Evolutionary conservation across 805 yeast genomes (phyloP).

Genomic region (Trichomonascus vanleenenianus): DNA sequence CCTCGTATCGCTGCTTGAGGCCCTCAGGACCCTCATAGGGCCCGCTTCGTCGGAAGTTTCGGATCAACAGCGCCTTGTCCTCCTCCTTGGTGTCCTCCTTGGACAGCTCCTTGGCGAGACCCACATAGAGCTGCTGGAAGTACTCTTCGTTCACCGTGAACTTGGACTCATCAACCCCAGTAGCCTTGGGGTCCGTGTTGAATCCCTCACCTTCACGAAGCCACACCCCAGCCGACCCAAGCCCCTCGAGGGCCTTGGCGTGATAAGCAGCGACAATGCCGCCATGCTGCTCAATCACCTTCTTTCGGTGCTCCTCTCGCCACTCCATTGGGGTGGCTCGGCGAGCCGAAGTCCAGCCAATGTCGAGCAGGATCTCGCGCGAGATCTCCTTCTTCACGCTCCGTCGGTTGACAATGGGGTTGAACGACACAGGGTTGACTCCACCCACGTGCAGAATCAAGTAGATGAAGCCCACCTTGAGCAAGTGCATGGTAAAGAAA

Average conservation of each 20-base stretch:
- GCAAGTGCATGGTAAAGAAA: conserved; percentile 64
- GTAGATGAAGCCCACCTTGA: conserved; percentile 53
- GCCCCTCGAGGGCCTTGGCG: conserved; percentile 55
- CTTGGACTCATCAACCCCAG: conserved; percentile 6
- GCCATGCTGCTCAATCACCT: conserved; percentile 58
- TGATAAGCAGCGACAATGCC: conserved; percentile 64
- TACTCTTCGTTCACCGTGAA: conserved; percentile 7
- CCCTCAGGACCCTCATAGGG: conserved; percentile 20
- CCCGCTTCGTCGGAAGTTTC: conserved; percentile 23
- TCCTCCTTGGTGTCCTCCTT: conserved; percentile 9
- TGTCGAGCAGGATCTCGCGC: conserved; percentile 37
- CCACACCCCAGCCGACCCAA: conserved; percentile 49
- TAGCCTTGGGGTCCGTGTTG: conserved; percentile 18
- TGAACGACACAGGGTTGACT: conserved; percentile 63
- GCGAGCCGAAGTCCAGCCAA: conserved; percentile 96
- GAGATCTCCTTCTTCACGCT: conserved; percentile 26
- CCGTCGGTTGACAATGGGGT: conserved; percentile 25
- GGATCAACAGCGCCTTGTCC: conserved; percentile 10
- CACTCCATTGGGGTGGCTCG: conserved; percentile 64
- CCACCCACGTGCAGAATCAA: conserved; percentile 58
- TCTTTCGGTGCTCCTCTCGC: conserved; percentile 58
- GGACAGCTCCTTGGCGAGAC: conserved; percentile 2
- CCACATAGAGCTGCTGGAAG: conserved; percentile 9
- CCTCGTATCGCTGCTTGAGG: conserved; percentile 18
- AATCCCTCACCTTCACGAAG: conserved; percentile 81